A percentile compares a stretch with the other conserved stretches of the same genome.
Evolutionary conservation across 306 rosid genomes (phyloP).

Genomic region (Mimosa pudica): DNA sequence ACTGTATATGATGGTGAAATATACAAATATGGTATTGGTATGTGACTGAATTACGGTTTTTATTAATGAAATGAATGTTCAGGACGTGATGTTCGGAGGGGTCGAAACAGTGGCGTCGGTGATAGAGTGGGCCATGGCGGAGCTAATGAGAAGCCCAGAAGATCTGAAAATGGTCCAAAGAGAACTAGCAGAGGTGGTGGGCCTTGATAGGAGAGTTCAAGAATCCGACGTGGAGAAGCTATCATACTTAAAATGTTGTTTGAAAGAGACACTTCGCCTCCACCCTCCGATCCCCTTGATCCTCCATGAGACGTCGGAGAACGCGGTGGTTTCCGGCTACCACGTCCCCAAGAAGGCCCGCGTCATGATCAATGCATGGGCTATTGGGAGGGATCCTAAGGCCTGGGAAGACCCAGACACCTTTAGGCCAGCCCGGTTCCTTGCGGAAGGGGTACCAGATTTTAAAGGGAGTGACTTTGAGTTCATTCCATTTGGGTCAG

Average conservation of each 20-base stretch:
- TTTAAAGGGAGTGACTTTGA: constrained; percentile 83
- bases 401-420: constrained; percentile 65
- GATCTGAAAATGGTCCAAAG: constrained; percentile 62
- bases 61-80: background rate
- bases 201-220: constrained; percentile 62
- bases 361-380: constrained; percentile 83
- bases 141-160: constrained; percentile 71
- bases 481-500: constrained; percentile 91
- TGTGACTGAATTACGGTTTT: background rate
- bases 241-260: constrained; percentile 48
- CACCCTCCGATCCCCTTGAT: constrained; percentile 94
- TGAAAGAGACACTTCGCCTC: constrained; percentile 79
- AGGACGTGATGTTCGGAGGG: constrained; percentile 98
- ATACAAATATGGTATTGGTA: too few species aligned
- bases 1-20: too few species aligned
- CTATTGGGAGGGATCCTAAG: constrained; percentile 68
- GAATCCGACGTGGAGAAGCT: constrained; percentile 78
- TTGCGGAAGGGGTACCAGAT: constrained; percentile 55
- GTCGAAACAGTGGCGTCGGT: constrained; percentile 95
- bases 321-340: constrained; percentile 58
- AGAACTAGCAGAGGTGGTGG: constrained; percentile 65
- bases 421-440: constrained; percentile 63
- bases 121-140: constrained; percentile 86
- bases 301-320: constrained; percentile 89
- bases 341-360: constrained; percentile 66